Evolutionary conservation across 208 protist species (phyloP).

Genomic region (Trypanosoma caninum): DNA sequence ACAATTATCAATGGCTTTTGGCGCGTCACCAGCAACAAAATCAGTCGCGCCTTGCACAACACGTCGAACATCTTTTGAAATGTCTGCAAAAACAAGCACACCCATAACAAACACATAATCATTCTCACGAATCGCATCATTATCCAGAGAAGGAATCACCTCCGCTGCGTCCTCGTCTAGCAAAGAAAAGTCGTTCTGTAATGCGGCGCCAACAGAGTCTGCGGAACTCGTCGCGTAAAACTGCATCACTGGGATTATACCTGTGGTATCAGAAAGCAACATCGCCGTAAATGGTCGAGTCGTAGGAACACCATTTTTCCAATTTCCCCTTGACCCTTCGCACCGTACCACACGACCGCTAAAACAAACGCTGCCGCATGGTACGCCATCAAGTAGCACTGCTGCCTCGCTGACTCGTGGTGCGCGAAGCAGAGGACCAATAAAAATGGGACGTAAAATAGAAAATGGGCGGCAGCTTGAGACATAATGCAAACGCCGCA

Average conservation of each 20-base stretch:
- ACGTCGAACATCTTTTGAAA: conserved; percentile 12
- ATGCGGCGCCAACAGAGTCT: neutral
- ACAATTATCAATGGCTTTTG: neutral
- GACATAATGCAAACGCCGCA: neutral
- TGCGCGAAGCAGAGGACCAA: conserved; percentile 11
- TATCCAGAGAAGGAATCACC: neutral
- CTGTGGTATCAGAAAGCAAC: conserved; percentile 31
- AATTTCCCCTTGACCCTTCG: conserved; percentile 19
- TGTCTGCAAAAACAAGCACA: conserved; percentile 44
- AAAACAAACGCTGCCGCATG: conserved; percentile 39
- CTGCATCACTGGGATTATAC: conserved; percentile 29
- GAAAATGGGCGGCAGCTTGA: neutral
- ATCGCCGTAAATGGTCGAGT: conserved; percentile 25
- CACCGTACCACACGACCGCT: conserved; percentile 43
- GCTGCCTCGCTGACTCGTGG: conserved; percentile 38
- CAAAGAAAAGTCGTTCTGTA: neutral
- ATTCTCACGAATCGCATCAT: conserved; percentile 23
- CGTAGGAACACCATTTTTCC: conserved; percentile 9
- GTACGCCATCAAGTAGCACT: conserved; percentile 32
- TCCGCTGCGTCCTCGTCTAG: neutral
- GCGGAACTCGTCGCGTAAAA: conserved; percentile 3
- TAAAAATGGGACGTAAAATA: conserved; percentile 9
- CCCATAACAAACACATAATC: conserved; percentile 62
- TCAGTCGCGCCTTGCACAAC: conserved; percentile 18
- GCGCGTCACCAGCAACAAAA: conserved; percentile 4